phyloP scores from a whole-genome alignment of 805 yeast species.

The Barnettozyma siamensis region DNA sequence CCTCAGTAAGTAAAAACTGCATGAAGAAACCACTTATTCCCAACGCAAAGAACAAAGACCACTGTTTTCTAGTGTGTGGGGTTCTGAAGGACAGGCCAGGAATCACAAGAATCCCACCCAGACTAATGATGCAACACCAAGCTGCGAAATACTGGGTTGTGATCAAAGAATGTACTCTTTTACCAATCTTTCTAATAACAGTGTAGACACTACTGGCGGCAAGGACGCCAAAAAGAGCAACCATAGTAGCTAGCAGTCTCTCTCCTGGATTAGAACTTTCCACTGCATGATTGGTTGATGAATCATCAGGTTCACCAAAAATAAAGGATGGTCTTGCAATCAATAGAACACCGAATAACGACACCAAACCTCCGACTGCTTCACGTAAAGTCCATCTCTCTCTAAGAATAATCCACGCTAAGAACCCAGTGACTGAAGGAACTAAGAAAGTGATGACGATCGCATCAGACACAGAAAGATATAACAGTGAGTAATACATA shows the following conservation, averaged over 20 bases:
- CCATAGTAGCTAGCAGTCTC: conserved; percentile 54
- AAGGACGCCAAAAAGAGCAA: conserved; percentile 60
- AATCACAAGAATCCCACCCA: conserved; percentile 42
- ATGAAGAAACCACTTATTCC: conserved; percentile 78
- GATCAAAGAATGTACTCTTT: conserved; percentile 70
- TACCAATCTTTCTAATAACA: conserved; percentile 68
- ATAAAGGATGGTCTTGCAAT: conserved; percentile 78
- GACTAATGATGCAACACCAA: conserved; percentile 49
- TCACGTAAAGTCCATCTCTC: conserved; percentile 66
- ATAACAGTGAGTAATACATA: conserved; percentile 66
- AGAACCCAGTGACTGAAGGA: conserved; percentile 70
- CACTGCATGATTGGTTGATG: conserved; percentile 28
- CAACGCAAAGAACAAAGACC: conserved; percentile 54
- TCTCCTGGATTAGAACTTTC: conserved; percentile 50
- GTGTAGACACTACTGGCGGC: conserved; percentile 71
- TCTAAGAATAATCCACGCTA: conserved; percentile 61
- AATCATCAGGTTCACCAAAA: conserved; percentile 40
- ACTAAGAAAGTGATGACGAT: conserved; percentile 72
- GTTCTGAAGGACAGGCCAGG: conserved; percentile 56
- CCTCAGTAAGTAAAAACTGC: conserved; percentile 76
- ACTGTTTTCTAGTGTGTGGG: conserved; percentile 59
- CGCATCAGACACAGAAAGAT: conserved; percentile 74
- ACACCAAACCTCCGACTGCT: conserved; percentile 59
- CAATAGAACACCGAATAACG: conserved; percentile 69
- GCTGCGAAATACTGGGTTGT: conserved; percentile 75